These are phyloP conservation scores for Paecilomyces niveus DNA, from an alignment of 2,329 filamentous ascomycete species.

Conservation along the genomic window DNA sequence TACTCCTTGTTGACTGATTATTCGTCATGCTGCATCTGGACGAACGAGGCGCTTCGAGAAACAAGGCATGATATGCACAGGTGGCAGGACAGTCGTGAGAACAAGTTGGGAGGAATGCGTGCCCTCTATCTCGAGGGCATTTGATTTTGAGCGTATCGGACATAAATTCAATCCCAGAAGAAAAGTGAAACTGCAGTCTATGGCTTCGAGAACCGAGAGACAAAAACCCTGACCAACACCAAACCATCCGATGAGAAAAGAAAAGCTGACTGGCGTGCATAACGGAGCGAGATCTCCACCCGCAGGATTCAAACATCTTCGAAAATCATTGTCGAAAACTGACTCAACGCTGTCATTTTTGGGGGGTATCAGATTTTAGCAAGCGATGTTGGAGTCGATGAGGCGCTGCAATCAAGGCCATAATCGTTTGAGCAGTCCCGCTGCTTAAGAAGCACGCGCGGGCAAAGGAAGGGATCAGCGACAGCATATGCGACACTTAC, in stretches of 20 bases:
- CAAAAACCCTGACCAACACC: neutral
- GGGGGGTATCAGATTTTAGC: neutral
- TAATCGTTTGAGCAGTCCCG: neutral
- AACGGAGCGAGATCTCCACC: neutral
- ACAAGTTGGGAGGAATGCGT: neutral
- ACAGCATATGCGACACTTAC: conserved; percentile 52
- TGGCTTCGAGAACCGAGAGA: neutral
- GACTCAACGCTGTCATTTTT: neutral
- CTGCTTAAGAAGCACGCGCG: neutral
- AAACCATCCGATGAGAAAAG: neutral
- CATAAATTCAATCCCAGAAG: neutral
- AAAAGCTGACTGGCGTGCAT: neutral
- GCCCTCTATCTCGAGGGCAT: neutral
- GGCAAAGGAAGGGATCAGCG: conserved; percentile 12
- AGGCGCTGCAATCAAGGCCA: neutral
- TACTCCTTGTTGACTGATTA: neutral
- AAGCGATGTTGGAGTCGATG: neutral
- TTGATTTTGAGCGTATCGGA: neutral
- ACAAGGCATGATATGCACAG: neutral
- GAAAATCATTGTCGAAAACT: neutral
- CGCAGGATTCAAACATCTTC: neutral
- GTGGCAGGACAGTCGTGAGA: neutral
- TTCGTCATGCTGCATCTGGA: neutral
- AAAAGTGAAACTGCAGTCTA: neutral
- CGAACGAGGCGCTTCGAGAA: neutral